Evolutionary conservation across 1,284 basidiomycete genomes (phyloP), one percentile per base, ranked within the genome.

Genomic region (Coniferiporia weirii): DNA sequence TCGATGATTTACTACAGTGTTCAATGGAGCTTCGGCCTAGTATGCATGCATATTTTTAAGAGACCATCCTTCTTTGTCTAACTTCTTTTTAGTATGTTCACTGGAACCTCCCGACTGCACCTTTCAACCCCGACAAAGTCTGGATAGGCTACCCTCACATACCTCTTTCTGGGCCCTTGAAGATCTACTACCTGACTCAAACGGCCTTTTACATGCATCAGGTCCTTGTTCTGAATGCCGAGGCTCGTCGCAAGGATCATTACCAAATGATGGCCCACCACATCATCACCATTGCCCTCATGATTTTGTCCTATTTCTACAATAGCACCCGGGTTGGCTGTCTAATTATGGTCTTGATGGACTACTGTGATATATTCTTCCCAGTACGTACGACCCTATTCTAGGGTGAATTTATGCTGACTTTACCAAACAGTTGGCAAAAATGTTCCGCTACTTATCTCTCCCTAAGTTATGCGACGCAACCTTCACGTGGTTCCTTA

Each of bases 191-290:
- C 71, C 84, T 99, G 46, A 82, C 82, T 9, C 91, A 98, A 72
- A 85, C 84, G n/a, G 92, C 93, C 8, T 97, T 95, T 74, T 98
- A 97, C 77, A 75, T 91, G 61, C 95, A 98, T 69, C 93, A 96
- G 73, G 78, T 97, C 17, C 79, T 98, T 63, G 88, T 96, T 57
- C 81, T 99, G 71, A 91, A 98, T 71, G 87, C 93, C n/a, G 96
- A 99, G 73, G 94, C 88, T 51, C 81, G 85, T 56, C 81, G 96
- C 59, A 95, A 93, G 69, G 96, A 99, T 73, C 93, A 97, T 72
- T 79, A 79, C 71, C 95, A 98, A 74, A 99, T 98, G 96, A 90
- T 98, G 79, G 78, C 85, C 34, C 96, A 99, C 75, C 96, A 99
- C 73, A 71, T 97, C 67, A 89, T 98, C 67, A 96, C 95, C 17